A percentile compares a stretch with the other conserved stretches of the same genome.
These are phyloP conservation scores for Ogataea glucozyma DNA, from an alignment of 805 yeast genomes.

Conservation along the genomic window DNA sequence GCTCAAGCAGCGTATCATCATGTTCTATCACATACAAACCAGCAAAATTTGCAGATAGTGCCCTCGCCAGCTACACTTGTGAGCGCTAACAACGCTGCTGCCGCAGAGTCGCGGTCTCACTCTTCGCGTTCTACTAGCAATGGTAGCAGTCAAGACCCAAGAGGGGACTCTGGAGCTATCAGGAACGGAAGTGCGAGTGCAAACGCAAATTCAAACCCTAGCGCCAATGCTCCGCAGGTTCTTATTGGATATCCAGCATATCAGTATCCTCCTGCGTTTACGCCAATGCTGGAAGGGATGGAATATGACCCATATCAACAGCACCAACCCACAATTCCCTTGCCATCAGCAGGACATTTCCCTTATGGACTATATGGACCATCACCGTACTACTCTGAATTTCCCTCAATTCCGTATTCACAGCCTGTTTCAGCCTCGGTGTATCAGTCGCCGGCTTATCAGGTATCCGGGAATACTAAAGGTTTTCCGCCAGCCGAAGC, in stretches of 20 bases:
- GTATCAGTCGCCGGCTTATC: slow-evolving; percentile 18
- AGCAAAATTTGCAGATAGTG: slow-evolving; percentile 15
- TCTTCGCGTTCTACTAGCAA: slow-evolving; percentile 11
- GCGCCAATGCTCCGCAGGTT: slow-evolving; percentile 19
- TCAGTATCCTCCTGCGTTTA: slow-evolving; percentile 13
- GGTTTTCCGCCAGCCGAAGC: slow-evolving; percentile 22
- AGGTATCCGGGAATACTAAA: slow-evolving; percentile 14
- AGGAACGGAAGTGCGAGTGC: too few relatives aligned
- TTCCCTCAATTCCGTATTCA: slow-evolving; percentile 15
- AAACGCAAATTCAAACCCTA: slow-evolving; percentile 2
- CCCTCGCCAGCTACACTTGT: slow-evolving; percentile 21
- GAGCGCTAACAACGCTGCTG: slow-evolving; percentile 11
- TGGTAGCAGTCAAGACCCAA: slow-evolving; percentile 9
- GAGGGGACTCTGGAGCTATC: too few relatives aligned
- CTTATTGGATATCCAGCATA: slow-evolving; percentile 16
- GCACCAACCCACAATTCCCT: slow-evolving; percentile 17
- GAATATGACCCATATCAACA: slow-evolving; percentile 19
- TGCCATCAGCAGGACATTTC: slow-evolving; percentile 22
- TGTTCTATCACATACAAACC: slow-evolving; percentile 11
- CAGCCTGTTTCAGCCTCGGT: slow-evolving; percentile 20
- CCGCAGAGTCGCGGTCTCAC: slow-evolving; percentile 12
- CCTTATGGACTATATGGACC: slow-evolving; percentile 25
- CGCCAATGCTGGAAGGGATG: slow-evolving; percentile 20
- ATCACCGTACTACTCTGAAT: slow-evolving; percentile 24
- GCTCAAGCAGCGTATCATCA: slow-evolving; percentile 19